A percentile compares a stretch with the other conserved stretches of the same genome.
These are phyloP conservation scores for Spiromastix sp. DNA, from an alignment of 2,329 filamentous ascomycete species.

Conservation along the genomic window DNA sequence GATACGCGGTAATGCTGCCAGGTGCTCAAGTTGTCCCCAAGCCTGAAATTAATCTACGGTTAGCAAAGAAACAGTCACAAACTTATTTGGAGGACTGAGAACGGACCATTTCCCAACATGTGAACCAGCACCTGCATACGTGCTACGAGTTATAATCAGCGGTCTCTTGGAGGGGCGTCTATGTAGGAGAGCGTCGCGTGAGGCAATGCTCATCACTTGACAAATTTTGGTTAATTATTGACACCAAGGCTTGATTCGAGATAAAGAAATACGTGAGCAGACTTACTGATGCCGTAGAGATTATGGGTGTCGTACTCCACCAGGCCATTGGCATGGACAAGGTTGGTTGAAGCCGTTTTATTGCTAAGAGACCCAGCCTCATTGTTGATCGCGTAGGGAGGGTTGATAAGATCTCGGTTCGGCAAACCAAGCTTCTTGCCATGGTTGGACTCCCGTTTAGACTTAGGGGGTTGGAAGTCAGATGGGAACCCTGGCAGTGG, in stretches of 20 bases:
- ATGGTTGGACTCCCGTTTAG: not conserved
- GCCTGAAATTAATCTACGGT: conserved; percentile 26
- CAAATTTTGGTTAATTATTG: not conserved
- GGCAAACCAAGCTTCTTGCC: conserved; percentile 45
- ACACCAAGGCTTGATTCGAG: not conserved
- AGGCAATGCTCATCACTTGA: conserved; percentile 52
- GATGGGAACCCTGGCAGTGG: conserved; percentile 54
- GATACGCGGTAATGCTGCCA: conserved; percentile 52
- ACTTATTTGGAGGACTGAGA: too few species aligned
- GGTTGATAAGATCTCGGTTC: conserved; percentile 48
- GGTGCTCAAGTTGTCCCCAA: conserved; percentile 49
- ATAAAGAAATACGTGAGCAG: too few species aligned
- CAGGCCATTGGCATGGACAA: conserved; percentile 53
- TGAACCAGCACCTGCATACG: conserved; percentile 55
- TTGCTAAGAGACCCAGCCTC: conserved; percentile 38
- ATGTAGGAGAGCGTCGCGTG: conserved; percentile 49
- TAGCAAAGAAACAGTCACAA: not conserved
- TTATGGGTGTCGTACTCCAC: conserved; percentile 61
- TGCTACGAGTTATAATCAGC: conserved; percentile 58
- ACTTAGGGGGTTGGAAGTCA: conserved; percentile 45
- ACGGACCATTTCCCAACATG: conserved; percentile 40
- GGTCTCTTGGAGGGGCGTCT: conserved; percentile 51
- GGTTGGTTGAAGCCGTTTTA: conserved; percentile 50
- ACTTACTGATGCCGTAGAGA: conserved; percentile 49
- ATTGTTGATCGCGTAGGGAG: conserved; percentile 52